Evolutionary conservation across 495 filamentous ascomycete species (phyloP).

Genomic region (Cercophora samala): DNA sequence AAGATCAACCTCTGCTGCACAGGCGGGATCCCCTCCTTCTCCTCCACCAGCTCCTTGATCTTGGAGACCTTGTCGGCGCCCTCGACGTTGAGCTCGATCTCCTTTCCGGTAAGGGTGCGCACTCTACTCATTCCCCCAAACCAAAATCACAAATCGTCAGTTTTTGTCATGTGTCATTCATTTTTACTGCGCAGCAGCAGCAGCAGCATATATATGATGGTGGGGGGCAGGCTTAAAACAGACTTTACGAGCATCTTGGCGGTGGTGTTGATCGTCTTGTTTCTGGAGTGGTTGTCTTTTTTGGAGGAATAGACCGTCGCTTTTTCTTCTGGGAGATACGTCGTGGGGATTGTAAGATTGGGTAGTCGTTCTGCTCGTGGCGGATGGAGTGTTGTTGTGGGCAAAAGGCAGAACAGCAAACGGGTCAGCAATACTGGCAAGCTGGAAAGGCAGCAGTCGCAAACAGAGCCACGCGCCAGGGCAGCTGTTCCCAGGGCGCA

Average conservation of each 20-base stretch:
- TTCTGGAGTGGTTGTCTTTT: neutral
- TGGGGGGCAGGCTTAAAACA: neutral
- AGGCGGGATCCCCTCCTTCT: constrained; percentile 97
- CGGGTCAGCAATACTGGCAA: neutral
- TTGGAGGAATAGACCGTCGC: too few relatives aligned
- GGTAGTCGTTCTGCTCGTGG: neutral
- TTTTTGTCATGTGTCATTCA: too few relatives aligned
- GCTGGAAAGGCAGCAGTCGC: neutral
- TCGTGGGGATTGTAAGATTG: neutral
- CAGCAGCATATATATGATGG: too few relatives aligned
- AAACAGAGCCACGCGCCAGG: neutral
- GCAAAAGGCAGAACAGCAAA: neutral
- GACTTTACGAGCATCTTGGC: constrained; percentile 27
- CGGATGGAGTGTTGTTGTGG: neutral
- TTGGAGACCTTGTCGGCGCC: constrained; percentile 83
- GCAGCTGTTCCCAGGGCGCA: neutral
- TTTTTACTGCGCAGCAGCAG: too few relatives aligned
- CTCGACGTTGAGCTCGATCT: constrained; percentile 98
- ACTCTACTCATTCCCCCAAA: constrained; percentile 76
- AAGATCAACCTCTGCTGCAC: constrained; percentile 96
- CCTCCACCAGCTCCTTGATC: constrained; percentile 98
- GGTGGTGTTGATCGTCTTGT: neutral
- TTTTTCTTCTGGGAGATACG: too few relatives aligned
- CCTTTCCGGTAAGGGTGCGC: constrained; percentile 94
- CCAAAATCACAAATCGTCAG: too few relatives aligned